A percentile compares a stretch with the other conserved stretches of the same genome.
Evolutionary conservation across 495 filamentous ascomycete species (phyloP).

Genomic region (Xylaria scruposa): DNA sequence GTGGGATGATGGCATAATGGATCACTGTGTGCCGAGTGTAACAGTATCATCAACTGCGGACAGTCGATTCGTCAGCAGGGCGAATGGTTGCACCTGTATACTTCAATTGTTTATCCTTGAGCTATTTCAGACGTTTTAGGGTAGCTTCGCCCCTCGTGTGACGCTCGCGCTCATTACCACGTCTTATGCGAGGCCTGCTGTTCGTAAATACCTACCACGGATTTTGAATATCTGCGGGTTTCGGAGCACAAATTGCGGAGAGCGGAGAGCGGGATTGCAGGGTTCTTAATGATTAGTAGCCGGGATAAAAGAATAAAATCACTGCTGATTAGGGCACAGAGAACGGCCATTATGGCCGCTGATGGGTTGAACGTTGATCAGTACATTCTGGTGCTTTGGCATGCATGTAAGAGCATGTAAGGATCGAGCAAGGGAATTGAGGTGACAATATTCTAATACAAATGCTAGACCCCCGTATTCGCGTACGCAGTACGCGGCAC

Average conservation of each 20-base stretch:
- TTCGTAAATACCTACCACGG: too few relatives aligned
- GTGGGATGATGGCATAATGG: conserved; percentile 21
- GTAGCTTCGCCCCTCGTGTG: neutral
- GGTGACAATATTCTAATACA: neutral
- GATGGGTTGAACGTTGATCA: neutral
- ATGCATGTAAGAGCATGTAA: conserved; percentile 7
- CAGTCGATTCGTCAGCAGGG: conserved; percentile 8
- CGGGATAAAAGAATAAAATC: neutral
- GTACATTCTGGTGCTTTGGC: neutral
- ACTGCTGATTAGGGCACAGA: neutral
- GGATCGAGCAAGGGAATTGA: conserved; percentile 1
- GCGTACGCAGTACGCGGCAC: conserved; percentile 1
- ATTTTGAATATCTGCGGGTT: neutral
- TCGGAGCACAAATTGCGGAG: neutral
- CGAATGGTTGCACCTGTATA: conserved; percentile 4
- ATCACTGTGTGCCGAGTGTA: neutral
- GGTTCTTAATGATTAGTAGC: neutral
- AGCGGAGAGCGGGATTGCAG: conserved; percentile 5
- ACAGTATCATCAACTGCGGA: conserved; percentile 5
- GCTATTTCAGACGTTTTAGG: conserved; percentile 10
- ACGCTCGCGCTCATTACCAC: neutral
- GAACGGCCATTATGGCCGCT: conserved; percentile 13
- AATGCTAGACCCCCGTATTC: conserved; percentile 8
- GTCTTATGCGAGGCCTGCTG: conserved; percentile 4
- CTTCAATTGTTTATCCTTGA: neutral